Evolutionary conservation across 768 basidiomycete species (phyloP), one percentile per base, ranked within the genome.

Genomic region (Serendipita sp.): DNA sequence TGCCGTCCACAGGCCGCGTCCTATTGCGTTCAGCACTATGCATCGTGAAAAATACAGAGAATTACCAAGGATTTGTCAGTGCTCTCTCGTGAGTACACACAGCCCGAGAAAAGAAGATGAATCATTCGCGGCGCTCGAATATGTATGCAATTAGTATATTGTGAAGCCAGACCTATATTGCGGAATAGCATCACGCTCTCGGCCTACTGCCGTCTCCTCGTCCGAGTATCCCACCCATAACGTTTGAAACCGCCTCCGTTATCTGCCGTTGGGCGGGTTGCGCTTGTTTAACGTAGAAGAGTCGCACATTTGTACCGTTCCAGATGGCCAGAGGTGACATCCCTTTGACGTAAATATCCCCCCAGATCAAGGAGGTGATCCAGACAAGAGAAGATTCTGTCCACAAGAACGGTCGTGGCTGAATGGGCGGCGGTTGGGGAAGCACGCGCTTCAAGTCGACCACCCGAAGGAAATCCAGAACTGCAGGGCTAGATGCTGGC

Each of bases 291-390:
- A 96, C 89, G 62, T 92, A 83, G 76, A 97, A 97, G 63, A 97
- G 74, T 46, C 89, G 84, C 34, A 96, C 91, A 58, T 84, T 86
- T 13, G 93, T 96, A 18, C 84, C 82, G 68, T 89, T 90, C 92
- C 94, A 97, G 47, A 94, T 83, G 11, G 89, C 90, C 28, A 92
- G 77, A 1, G 88, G 88, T 1, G 85, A 83, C 83, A 94, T 88
- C 3, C 86, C 88, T 54, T 88, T 85, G 23, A 96, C 88, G 71
- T 94, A 99, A 18, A 95, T 82, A 72, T 94, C 91, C 45, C 96
- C 94, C 93, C 95, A 99, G 23, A 94, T 85, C 63, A 97, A 76
- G 0, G 90, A 92, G 3, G 92, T 89, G 44, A 95, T 79, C 95
- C 96, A 97, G 16, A 93, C 81, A 66, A 88, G 78, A 2, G 91